A percentile compares a stretch with the other conserved stretches of the same genome.
Conservation (phyloP, 257 asterid genomes). For the Nyctanthes arbortristis region DNA sequence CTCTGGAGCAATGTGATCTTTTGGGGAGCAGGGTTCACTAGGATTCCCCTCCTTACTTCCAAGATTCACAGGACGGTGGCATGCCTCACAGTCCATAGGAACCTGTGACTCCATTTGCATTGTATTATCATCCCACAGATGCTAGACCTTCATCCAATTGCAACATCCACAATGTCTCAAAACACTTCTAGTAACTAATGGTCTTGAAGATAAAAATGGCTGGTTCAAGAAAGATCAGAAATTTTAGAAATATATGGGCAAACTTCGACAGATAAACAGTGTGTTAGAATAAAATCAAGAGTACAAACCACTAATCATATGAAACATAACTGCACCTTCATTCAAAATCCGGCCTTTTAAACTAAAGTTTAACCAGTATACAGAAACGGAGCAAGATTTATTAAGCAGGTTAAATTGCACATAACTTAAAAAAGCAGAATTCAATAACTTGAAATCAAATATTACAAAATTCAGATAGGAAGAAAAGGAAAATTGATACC, state of each 20-base stretch:
- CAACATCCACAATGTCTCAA: constrained; percentile 15
- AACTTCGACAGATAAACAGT: background rate
- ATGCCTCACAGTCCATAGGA: constrained; percentile 48
- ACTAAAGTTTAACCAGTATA: constrained; percentile 13
- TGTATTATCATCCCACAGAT: constrained; percentile 32
- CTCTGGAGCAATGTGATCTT: constrained; percentile 48
- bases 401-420: constrained; percentile 12
- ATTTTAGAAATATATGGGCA: constrained; percentile 3
- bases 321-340: background rate
- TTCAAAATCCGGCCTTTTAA: constrained; percentile 11
- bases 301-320: background rate
- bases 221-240: constrained; percentile 20
- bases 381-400: constrained; percentile 10
- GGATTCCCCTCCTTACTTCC: constrained; percentile 50
- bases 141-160: constrained; percentile 27
- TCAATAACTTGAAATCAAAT: background rate
- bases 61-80: constrained; percentile 43
- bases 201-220: constrained; percentile 12
- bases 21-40: constrained; percentile 46
- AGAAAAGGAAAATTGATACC: constrained; percentile 19
- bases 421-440: constrained; percentile 5
- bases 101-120: constrained; percentile 63
- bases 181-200: constrained; percentile 8
- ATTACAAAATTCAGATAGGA: background rate
- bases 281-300: background rate